phyloP scores from a whole-genome alignment of 305 asterid species.

The Nicotiana rustica region DNA sequence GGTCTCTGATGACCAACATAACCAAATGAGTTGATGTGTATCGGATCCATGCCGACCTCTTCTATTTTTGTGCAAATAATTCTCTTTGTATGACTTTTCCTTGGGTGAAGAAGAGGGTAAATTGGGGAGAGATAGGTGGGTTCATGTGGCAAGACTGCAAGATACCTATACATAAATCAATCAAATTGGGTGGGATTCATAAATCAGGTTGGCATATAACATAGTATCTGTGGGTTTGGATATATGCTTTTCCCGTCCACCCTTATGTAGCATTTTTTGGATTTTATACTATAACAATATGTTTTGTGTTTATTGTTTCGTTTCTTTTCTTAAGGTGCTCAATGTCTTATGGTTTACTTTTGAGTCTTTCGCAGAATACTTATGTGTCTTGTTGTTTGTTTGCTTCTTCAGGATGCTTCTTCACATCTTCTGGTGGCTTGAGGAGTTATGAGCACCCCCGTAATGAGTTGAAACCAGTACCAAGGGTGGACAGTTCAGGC shows the following conservation, averaged over 20 bases:
- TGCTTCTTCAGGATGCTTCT: constrained; percentile 72
- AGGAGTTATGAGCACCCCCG: constrained; percentile 82
- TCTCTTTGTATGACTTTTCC: background rate
- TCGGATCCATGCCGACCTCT: background rate
- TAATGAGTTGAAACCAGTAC: constrained; percentile 84
- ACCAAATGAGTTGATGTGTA: background rate
- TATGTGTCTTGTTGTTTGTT: background rate
- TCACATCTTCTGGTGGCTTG: constrained; percentile 91
- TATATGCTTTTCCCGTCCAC: background rate
- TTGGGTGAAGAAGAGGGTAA: background rate
- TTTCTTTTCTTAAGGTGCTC: background rate
- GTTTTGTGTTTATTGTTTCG: background rate
- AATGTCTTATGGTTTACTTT: background rate
- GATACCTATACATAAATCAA: background rate
- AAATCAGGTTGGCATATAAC: background rate
- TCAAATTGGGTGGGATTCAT: constrained; percentile 7
- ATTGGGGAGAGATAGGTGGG: background rate
- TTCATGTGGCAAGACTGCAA: background rate
- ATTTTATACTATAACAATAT: background rate
- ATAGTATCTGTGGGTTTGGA: background rate
- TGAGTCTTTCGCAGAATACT: background rate
- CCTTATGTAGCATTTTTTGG: background rate
- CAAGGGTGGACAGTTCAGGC: constrained; percentile 87
- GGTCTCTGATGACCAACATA: background rate
- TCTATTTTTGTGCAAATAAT: constrained; percentile 19